phyloP scores from a whole-genome alignment of 106 monocot species.

The Chionographis japonica region DNA sequence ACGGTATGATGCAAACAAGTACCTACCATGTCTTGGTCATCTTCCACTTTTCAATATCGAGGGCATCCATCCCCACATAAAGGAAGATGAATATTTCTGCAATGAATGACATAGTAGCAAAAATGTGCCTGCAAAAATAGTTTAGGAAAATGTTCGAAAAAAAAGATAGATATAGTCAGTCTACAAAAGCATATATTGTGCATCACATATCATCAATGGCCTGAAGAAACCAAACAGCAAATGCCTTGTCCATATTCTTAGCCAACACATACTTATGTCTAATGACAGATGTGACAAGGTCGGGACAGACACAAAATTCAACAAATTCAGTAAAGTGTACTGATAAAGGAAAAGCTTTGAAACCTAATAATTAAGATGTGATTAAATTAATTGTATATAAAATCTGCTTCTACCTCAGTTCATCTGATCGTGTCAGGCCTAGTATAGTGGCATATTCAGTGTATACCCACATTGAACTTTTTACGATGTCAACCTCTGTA shows the following conservation, averaged over 20 bases:
- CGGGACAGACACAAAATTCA: no score
- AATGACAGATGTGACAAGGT: no score
- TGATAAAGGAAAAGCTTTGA: neutral
- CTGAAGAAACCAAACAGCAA: no score
- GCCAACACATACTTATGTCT: no score
- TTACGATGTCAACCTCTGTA: no score
- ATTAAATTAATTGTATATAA: neutral
- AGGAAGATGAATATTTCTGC: constrained; percentile 82
- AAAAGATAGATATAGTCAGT: no score
- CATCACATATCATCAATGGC: neutral
- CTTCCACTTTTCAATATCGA: constrained; percentile 79
- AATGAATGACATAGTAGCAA: constrained; percentile 84
- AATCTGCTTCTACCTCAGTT: no score
- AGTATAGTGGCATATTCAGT: no score
- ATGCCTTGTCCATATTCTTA: no score
- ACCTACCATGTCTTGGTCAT: constrained; percentile 45
- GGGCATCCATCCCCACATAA: constrained; percentile 83
- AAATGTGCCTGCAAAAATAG: constrained; percentile 58
- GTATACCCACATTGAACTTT: no score
- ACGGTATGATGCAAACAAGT: neutral
- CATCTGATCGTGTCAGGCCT: no score
- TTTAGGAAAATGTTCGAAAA: neutral
- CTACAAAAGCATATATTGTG: neutral
- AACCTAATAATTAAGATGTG: neutral
- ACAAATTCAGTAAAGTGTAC: no score